Evolutionary conservation across 2,329 filamentous ascomycete species (phyloP), one percentile per base, ranked within the genome.

Genomic region (Exophiala bonariae): DNA sequence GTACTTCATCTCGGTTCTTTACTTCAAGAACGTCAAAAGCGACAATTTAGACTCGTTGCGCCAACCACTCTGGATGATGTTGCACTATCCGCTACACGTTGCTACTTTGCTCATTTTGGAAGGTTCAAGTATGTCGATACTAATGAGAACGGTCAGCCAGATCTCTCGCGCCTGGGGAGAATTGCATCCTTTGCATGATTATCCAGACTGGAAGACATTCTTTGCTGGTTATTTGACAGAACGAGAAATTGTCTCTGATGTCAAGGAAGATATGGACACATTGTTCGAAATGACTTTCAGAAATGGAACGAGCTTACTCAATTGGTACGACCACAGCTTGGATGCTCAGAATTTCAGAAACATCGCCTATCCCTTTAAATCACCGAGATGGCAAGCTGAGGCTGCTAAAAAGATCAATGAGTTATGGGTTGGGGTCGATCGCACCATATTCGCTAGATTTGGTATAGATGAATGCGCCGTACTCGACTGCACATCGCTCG

Each of bases 11-110:
- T 85, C 80, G 78, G 80, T 83, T 63, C 67, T 77, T 5, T 82
- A 83, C 59, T 80, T 80, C 41, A 75, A 81, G 49, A 73, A 82
- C 23, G 78, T 70, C 62, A 78, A 63, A 49, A 71, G 61, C 39
- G 67, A 69, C 23, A 66, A 70, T 41, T 75, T 77, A 49, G 75
- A 75, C 33, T 75, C 68, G 28, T 68, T 80, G 36, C 74, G 79
- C 4, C 83, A 85, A 54, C 78, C 82, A 40, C 64, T 80, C 18
- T 71, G 69, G 68, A 63, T 64, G 18, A 0, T 54, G 36, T 59
- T 70, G 22, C 82, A 85, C 64, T 79, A 83, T 49, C 81, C 82
- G 0, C 80, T 85, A 57, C 81, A 86, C 54, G 71, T 85, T 2
- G 68, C 78, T 6, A 74, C 86, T 26, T 77, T 83, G 11, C 73